A percentile compares a stretch with the other conserved stretches of the same genome.
Conservation (phyloP, 192 early-diverging fungal species). For the Backusella circina region DNA sequence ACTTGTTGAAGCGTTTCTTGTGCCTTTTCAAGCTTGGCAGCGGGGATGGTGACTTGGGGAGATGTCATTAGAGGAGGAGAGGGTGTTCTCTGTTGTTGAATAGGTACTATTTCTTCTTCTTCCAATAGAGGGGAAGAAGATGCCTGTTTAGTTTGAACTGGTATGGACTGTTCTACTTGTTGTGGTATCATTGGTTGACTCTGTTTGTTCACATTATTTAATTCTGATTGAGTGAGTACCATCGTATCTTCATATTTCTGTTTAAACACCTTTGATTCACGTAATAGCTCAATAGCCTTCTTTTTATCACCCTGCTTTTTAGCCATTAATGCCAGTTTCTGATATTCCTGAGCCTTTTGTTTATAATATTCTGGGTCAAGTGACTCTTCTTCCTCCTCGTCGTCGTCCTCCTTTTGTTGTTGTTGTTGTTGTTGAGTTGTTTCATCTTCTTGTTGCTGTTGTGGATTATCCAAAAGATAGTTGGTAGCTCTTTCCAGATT, state of each 20-base stretch:
- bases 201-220: neutral
- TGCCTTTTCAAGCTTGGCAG: neutral
- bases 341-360: conserved; percentile 20
- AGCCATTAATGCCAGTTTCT: conserved; percentile 20
- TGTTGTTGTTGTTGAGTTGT: neutral
- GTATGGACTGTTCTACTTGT: neutral
- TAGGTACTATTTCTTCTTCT: neutral
- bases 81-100: conserved; percentile 4
- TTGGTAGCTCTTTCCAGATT: conserved; percentile 74
- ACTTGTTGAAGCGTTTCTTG: conserved; percentile 25
- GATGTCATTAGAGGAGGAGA: neutral
- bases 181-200: neutral
- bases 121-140: neutral
- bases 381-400: neutral
- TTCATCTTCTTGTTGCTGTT: neutral
- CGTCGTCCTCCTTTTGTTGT: neutral
- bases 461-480: conserved; percentile 57
- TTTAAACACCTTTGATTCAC: conserved; percentile 23
- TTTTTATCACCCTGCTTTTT: conserved; percentile 29
- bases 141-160: neutral
- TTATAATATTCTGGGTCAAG: neutral
- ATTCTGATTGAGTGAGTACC: neutral
- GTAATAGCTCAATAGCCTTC: conserved; percentile 17
- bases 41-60: neutral
- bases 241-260: conserved; percentile 15